Evolutionary conservation across 208 protist genomes (phyloP).

Genomic region (Leishmania major): DNA sequence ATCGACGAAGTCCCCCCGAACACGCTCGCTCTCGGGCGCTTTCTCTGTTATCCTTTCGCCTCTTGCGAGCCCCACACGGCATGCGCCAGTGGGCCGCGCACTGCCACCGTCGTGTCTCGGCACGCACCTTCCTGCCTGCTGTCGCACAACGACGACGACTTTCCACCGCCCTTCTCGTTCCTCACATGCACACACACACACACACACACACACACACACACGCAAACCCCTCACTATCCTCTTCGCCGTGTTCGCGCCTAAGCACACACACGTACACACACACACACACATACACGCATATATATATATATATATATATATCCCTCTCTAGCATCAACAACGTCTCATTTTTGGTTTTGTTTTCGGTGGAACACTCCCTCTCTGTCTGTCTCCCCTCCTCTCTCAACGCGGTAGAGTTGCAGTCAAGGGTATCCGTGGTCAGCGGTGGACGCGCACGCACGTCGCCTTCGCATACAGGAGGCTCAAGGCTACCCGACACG

Average conservation of each 20-base stretch:
- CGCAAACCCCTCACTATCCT: background rate
- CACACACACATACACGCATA: background rate
- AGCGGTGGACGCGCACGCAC: background rate
- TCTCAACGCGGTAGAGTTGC: background rate
- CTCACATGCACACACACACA: too few species aligned
- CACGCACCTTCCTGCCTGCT: background rate
- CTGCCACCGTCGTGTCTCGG: background rate
- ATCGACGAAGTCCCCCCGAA: background rate
- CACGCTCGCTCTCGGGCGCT: background rate
- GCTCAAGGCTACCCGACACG: too few species aligned
- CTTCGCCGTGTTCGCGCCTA: background rate
- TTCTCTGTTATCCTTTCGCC: background rate
- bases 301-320: background rate
- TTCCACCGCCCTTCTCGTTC: background rate
- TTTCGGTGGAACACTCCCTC: background rate
- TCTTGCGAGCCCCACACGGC: background rate
- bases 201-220: too few species aligned
- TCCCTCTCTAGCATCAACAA: background rate
- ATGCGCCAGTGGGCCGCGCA: background rate
- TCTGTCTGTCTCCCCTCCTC: background rate
- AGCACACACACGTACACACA: too few species aligned
- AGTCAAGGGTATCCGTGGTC: background rate
- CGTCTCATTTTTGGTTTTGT: background rate
- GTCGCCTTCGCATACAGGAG: background rate
- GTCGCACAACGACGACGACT: background rate